Base-by-base conservation (phyloP, 2,329 filamentous ascomycete species). In the Colletotrichum lindemuthianum region DNA sequence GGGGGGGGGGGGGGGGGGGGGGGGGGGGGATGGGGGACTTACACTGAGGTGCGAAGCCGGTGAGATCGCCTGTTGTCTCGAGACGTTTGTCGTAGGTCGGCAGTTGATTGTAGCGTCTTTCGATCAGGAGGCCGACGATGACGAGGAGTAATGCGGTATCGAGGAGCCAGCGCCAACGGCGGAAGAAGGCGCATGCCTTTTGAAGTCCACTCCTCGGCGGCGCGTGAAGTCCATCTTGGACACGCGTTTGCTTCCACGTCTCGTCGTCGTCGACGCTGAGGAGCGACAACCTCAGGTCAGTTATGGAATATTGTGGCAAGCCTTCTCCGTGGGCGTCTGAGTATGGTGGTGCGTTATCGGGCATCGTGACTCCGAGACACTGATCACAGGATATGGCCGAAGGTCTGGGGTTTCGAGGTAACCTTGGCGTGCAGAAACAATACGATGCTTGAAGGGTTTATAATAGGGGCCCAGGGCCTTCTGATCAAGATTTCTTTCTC, bases 41-140 rank as follows among this genome's bases (percentile, higher is more conserved):
- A 78, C 76, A 76, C 43, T 69, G 66, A 3, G 78, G 78, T 24
- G 76, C 76, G 60, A 81, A 80, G 2, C 77, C 77, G 2, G 77
- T 77, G 24, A 81, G 68, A 59, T 81, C 78, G 3, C 77, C 78
- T 0, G 69, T 71, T 2, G 74, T 70, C 41, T 79, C 76, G 11
- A 74, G 73, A 67, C 68, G 64, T 67, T 66, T 61, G 59, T 66
- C 24, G 65, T 59, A 55, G 63, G 40, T 55, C 49, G 56, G 11
- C 6, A 48, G 13, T n/a, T 15, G 36, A 1, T 69, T 58, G 56
- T 67, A 67, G 10, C 70, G 70, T 34, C 73, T 69, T 34, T 78
- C 75, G 6, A 79, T 39, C 32, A 79, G 66, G 9, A 80, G 72
- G 2, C 72, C 72, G 39, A 79, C 53, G 49, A 80, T 75, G 2